Conservation (phyloP, 1,284 basidiomycete genomes). For the Moniliella sp. region DNA sequence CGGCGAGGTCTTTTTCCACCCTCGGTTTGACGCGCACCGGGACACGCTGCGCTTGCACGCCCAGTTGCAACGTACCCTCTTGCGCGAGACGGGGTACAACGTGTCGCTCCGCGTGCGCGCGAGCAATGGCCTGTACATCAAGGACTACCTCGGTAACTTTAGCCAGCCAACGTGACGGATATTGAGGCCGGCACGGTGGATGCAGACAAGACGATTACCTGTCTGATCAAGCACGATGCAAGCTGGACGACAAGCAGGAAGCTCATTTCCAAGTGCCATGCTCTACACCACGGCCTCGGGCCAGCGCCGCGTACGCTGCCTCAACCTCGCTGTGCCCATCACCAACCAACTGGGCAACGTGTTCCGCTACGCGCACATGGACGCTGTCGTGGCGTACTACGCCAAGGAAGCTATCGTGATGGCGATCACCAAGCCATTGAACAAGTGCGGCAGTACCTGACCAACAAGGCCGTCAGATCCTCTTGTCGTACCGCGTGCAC, state of each 20-base stretch:
- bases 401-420: conserved; percentile 55
- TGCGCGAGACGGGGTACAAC: conserved; percentile 57
- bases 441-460: conserved; percentile 60
- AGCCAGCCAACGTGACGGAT: conserved; percentile 52
- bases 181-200: conserved; percentile 60
- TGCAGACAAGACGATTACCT: conserved; percentile 57
- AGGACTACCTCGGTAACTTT: conserved; percentile 60
- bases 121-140: conserved; percentile 58
- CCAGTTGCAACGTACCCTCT: conserved; percentile 52
- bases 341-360: conserved; percentile 69
- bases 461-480: conserved; percentile 59
- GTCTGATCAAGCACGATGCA: conserved; percentile 45
- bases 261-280: conserved; percentile 70
- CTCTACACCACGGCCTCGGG: conserved; percentile 65
- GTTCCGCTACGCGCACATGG: conserved; percentile 78
- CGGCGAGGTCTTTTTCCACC: conserved; percentile 82
- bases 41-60: conserved; percentile 50
- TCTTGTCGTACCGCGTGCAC: conserved; percentile 69
- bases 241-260: conserved; percentile 52
- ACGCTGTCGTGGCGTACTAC: conserved; percentile 54
- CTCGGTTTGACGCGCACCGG: conserved; percentile 54
- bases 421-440: conserved; percentile 48
- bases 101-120: conserved; percentile 62
- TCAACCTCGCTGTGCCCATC: conserved; percentile 64
- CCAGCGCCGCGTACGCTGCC: conserved; percentile 59